phyloP scores from a whole-genome alignment of 169 alveolate genomes.

The Plasmodium yoelii region DNA sequence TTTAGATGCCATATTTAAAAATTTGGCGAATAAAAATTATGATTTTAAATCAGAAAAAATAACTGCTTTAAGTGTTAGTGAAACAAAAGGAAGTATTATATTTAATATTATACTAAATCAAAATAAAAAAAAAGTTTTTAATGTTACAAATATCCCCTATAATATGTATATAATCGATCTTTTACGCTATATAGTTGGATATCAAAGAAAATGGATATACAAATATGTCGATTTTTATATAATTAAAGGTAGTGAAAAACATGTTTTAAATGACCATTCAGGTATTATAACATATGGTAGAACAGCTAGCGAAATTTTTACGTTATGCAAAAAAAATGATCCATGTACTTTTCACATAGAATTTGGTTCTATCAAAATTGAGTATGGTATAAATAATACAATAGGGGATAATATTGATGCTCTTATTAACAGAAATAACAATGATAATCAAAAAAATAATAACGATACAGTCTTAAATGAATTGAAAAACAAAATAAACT shows the following conservation, averaged over 20 bases:
- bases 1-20: constrained; percentile 46
- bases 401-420: constrained; percentile 6
- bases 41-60: constrained; percentile 65
- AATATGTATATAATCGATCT: constrained; percentile 58
- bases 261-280: constrained; percentile 18
- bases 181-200: constrained; percentile 52
- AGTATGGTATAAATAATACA: neutral
- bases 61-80: neutral
- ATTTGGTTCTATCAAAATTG: neutral
- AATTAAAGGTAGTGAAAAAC: constrained; percentile 46
- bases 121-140: constrained; percentile 27
- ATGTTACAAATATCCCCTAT: constrained; percentile 50
- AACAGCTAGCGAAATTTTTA: constrained; percentile 48
- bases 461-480: constrained; percentile 6
- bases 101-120: constrained; percentile 22
- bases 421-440: neutral
- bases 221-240: constrained; percentile 41
- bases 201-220: constrained; percentile 76
- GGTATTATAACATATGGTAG: constrained; percentile 43
- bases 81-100: constrained; percentile 20
- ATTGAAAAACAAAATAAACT: constrained; percentile 16
- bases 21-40: constrained; percentile 46
- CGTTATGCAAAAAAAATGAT: constrained; percentile 36
- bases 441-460: neutral
- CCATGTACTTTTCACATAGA: constrained; percentile 54